Evolutionary conservation across 768 basidiomycete genomes (phyloP).

Genomic region (Suillus fuscotomentosus): DNA sequence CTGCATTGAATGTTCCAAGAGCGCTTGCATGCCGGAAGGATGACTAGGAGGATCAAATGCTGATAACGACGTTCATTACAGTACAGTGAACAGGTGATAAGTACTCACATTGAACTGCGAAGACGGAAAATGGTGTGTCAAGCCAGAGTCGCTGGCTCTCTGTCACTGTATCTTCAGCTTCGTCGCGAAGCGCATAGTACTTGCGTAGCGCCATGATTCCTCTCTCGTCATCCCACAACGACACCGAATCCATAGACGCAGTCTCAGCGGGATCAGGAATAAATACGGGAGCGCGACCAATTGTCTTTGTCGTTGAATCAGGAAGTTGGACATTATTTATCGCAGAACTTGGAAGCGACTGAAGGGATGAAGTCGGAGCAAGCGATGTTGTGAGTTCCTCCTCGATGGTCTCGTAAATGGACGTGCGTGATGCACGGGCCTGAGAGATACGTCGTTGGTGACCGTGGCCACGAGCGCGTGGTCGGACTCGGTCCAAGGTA

Average conservation of each 20-base stretch:
- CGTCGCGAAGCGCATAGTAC: constrained; percentile 68
- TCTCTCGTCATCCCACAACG: constrained; percentile 66
- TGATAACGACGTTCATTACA: constrained; percentile 26
- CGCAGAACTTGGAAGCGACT: constrained; percentile 14
- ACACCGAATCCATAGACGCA: constrained; percentile 42
- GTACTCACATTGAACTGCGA: constrained; percentile 66
- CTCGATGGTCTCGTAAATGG: constrained; percentile 78
- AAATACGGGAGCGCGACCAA: constrained; percentile 42
- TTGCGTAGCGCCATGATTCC: constrained; percentile 62
- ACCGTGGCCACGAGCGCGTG: constrained; percentile 57
- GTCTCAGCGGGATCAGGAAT: constrained; percentile 54
- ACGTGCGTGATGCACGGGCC: constrained; percentile 59
- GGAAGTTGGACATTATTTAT: constrained; percentile 28
- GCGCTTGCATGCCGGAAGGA: constrained; percentile 65
- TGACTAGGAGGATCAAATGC: constrained; percentile 72
- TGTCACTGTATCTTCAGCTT: constrained; percentile 61
- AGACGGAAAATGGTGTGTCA: constrained; percentile 75
- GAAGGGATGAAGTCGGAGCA: constrained; percentile 27
- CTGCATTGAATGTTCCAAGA: constrained; percentile 71
- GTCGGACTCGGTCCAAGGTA: constrained; percentile 36
- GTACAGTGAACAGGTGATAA: neutral
- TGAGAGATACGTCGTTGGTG: constrained; percentile 72
- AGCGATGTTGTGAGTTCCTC: constrained; percentile 53
- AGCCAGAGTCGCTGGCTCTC: constrained; percentile 67
- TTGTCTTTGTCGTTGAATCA: constrained; percentile 19